Conservation (phyloP, 495 filamentous ascomycete species). For the Hypoxylon rickii region DNA sequence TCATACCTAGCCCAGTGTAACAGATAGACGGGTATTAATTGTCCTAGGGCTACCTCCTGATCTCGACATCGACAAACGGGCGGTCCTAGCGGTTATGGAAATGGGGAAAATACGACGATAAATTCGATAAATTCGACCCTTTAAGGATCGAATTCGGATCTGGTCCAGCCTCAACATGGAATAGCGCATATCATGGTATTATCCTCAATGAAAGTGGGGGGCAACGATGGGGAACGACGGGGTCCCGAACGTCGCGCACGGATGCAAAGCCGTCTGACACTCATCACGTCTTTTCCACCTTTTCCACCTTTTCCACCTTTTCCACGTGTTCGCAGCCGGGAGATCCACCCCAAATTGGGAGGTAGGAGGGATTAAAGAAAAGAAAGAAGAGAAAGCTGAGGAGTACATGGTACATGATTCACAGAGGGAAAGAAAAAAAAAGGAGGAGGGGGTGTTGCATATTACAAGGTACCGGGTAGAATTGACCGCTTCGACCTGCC, state of each 20-base stretch:
- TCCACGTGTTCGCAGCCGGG: constrained; percentile 29
- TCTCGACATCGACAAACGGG: too few relatives aligned
- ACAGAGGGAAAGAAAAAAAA: too few relatives aligned
- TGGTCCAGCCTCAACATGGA: constrained; percentile 7
- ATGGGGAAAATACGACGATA: not conserved
- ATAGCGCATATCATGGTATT: constrained; percentile 7
- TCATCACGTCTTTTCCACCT: constrained; percentile 32
- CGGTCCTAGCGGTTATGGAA: too few relatives aligned
- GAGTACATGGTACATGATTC: too few relatives aligned
- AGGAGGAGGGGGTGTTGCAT: not conserved
- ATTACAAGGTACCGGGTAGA: too few relatives aligned
- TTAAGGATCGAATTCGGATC: constrained; percentile 8
- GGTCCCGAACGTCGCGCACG: too few relatives aligned
- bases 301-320: constrained; percentile 24
- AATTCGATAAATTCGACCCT: constrained; percentile 1
- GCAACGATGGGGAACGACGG: too few relatives aligned
- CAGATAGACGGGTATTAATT: too few relatives aligned
- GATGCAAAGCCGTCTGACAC: constrained; percentile 3
- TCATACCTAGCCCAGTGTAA: too few relatives aligned
- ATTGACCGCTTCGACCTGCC: too few relatives aligned
- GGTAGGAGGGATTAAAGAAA: constrained; percentile 6
- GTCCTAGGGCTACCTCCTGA: too few relatives aligned
- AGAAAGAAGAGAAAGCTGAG: not conserved
- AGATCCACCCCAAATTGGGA: constrained; percentile 14
- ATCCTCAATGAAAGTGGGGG: constrained; percentile 21